phyloP scores from a whole-genome alignment of 345 rosid genomes.

The Melaleuca alternifolia region DNA sequence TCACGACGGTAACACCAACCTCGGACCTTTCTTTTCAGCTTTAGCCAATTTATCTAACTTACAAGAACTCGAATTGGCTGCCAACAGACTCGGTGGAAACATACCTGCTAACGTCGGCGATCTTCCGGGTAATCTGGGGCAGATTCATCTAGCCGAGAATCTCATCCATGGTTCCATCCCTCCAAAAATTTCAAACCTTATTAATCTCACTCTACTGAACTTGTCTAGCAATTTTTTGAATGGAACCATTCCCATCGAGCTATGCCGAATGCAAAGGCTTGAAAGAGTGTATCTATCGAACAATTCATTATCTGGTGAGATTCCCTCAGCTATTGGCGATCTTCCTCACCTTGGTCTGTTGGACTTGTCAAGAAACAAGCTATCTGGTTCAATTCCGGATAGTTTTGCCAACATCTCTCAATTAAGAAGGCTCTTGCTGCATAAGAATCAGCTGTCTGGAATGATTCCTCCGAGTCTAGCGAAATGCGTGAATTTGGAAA shows the following conservation, averaged over 20 bases:
- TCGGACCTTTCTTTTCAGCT: constrained; percentile 63
- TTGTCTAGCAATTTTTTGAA: constrained; percentile 71
- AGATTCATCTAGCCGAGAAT: constrained; percentile 73
- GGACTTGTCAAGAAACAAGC: constrained; percentile 71
- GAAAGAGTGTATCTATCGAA: constrained; percentile 78
- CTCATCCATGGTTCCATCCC: constrained; percentile 68
- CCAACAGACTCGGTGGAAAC: constrained; percentile 59
- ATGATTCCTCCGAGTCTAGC: constrained; percentile 62
- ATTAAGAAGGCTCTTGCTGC: constrained; percentile 53
- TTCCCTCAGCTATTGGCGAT: constrained; percentile 64
- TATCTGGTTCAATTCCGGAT: constrained; percentile 74
- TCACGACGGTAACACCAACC: constrained; percentile 66
- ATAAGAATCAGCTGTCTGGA: constrained; percentile 63
- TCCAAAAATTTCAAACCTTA: constrained; percentile 57
- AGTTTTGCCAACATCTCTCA: constrained; percentile 68
- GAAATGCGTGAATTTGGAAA: constrained; percentile 65
- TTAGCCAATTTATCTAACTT: constrained; percentile 44
- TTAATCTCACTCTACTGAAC: constrained; percentile 67
- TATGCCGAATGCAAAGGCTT: constrained; percentile 51
- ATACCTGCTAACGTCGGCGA: constrained; percentile 51
- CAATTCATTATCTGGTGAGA: constrained; percentile 59
- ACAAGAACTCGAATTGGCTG: constrained; percentile 73
- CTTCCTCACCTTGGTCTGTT: constrained; percentile 72
- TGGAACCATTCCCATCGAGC: constrained; percentile 56
- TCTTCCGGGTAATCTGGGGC: constrained; percentile 52